Conservation (phyloP, 139 green algal species). For the Picochlorum sp. region DNA sequence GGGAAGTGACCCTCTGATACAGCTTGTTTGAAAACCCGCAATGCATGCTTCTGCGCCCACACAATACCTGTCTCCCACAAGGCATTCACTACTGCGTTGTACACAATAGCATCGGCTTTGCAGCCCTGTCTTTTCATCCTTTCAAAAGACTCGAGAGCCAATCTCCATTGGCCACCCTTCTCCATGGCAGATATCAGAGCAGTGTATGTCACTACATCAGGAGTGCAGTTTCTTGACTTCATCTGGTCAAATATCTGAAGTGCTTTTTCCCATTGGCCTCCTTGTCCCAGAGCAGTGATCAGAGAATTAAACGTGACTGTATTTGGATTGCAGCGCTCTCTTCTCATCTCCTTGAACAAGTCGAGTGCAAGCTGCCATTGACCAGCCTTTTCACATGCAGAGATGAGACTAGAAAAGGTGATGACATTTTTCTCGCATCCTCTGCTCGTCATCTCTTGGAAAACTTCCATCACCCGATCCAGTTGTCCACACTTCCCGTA, state of each 20-base stretch:
- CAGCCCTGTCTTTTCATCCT: conserved; percentile 22
- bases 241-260: conserved; percentile 78
- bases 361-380: conserved; percentile 33
- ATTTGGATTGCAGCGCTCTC: conserved; percentile 34
- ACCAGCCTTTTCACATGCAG: conserved; percentile 55
- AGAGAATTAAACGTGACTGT: conserved; percentile 32
- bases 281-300: conserved; percentile 32
- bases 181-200: conserved; percentile 62
- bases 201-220: conserved; percentile 70
- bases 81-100: conserved; percentile 75
- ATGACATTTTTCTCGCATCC: conserved; percentile 66
- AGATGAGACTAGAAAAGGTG: conserved; percentile 82
- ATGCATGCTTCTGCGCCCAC: conserved; percentile 55
- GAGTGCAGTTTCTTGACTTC: conserved; percentile 53
- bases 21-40: conserved; percentile 27
- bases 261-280: conserved; percentile 62
- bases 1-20: conserved; percentile 46
- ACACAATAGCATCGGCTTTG: conserved; percentile 65
- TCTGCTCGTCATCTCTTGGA: conserved; percentile 63
- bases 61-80: conserved; percentile 76
- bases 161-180: conserved; percentile 32
- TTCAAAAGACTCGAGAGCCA: conserved; percentile 24
- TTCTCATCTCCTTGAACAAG: conserved; percentile 36
- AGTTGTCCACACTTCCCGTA: conserved; percentile 57
- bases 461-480: conserved; percentile 53